These are phyloP conservation scores for Mycosarcoma mackinlayi DNA, from an alignment of 1,284 basidiomycete genomes.

Conservation along the genomic window DNA sequence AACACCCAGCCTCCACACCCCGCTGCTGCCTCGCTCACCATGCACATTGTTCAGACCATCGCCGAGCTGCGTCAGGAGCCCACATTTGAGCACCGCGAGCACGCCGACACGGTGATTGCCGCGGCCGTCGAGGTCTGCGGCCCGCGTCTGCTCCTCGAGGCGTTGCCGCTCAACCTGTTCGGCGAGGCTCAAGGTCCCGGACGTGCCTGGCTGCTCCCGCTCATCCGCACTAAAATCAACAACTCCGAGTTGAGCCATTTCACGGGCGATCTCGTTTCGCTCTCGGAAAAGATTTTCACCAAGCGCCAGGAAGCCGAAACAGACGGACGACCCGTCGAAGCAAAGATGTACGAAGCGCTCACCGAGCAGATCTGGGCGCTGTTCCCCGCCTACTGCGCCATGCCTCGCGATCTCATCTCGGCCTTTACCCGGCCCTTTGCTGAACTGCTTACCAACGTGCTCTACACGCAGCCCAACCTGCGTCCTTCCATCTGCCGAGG, in stretches of 20 bases:
- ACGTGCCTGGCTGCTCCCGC: constrained; percentile 89
- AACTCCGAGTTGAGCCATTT: constrained; percentile 87
- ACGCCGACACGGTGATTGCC: constrained; percentile 82
- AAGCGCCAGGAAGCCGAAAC: constrained; percentile 75
- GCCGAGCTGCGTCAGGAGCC: constrained; percentile 81
- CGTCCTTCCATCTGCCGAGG: constrained; percentile 84
- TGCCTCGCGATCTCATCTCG: constrained; percentile 79
- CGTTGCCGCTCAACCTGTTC: constrained; percentile 83
- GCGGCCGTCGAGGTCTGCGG: constrained; percentile 87
- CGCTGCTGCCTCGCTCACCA: constrained; percentile 77
- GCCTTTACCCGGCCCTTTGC: constrained; percentile 58
- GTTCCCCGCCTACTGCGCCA: constrained; percentile 76
- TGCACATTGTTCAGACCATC: constrained; percentile 79
- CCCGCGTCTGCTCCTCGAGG: constrained; percentile 80
- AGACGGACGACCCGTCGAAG: constrained; percentile 78
- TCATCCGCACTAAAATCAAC: constrained; percentile 82
- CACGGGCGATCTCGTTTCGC: constrained; percentile 86
- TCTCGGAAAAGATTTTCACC: constrained; percentile 90
- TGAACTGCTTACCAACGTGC: constrained; percentile 84
- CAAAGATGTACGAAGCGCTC: constrained; percentile 92
- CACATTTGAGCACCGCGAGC: constrained; percentile 89
- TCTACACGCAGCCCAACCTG: constrained; percentile 87
- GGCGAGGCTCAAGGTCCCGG: constrained; percentile 71
- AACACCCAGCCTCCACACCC: constrained; percentile 64
- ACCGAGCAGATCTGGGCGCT: constrained; percentile 90